phyloP scores from a whole-genome alignment of 1,284 basidiomycete genomes.

The Porodaedalea pini region DNA sequence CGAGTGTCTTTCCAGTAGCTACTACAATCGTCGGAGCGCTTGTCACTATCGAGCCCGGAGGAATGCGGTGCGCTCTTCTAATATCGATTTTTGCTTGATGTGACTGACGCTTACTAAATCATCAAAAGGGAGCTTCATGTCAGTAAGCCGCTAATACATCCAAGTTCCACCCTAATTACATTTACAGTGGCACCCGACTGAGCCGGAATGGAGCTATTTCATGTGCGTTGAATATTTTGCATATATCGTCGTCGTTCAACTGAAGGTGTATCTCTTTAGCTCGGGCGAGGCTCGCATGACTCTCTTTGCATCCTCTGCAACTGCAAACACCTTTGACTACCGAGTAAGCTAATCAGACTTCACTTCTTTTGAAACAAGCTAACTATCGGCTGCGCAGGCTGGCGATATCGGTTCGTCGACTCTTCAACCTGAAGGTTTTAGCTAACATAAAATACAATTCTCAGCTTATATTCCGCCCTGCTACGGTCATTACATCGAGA shows the following conservation, averaged over 20 bases:
- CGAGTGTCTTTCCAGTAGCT: conserved; percentile 50
- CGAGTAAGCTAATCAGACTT: conserved; percentile 27
- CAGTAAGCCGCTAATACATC: conserved; percentile 23
- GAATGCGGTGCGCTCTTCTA: conserved; percentile 44
- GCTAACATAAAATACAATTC: conserved; percentile 11
- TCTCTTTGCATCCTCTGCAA: conserved; percentile 35
- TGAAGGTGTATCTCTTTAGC: conserved; percentile 27
- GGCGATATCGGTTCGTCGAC: conserved; percentile 55
- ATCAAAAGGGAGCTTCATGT: conserved; percentile 50
- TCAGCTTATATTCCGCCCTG: conserved; percentile 24
- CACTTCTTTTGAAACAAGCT: background rate
- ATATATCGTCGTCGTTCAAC: conserved; percentile 1
- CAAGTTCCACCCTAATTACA: background rate
- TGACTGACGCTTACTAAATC: background rate
- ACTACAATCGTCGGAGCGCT: conserved; percentile 55
- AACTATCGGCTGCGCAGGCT: conserved; percentile 31
- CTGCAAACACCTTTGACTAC: conserved; percentile 44
- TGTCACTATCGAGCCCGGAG: conserved; percentile 54
- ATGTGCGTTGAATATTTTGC: conserved; percentile 26
- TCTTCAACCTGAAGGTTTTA: background rate
- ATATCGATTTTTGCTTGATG: background rate
- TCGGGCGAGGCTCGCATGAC: conserved; percentile 46
- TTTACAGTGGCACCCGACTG: conserved; percentile 48
- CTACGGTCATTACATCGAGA: conserved; percentile 65
- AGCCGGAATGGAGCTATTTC: conserved; percentile 38